These are phyloP conservation scores for Penicillium polonicum DNA, from an alignment of 2,329 filamentous ascomycete species.

Conservation along the genomic window DNA sequence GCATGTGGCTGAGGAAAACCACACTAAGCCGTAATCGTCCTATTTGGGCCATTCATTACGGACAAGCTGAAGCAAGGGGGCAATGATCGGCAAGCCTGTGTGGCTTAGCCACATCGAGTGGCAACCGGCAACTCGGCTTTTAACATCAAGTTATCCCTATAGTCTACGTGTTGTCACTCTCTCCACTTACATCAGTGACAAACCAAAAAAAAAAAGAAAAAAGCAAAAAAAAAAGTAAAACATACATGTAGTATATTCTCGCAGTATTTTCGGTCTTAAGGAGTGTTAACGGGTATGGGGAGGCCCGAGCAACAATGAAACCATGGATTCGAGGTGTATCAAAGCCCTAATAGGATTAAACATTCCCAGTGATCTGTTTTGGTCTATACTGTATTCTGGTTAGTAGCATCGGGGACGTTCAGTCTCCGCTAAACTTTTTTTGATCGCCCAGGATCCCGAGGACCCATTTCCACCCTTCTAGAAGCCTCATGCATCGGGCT, in stretches of 20 bases:
- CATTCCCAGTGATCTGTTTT: neutral
- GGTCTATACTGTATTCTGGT: neutral
- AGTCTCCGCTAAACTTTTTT: neutral
- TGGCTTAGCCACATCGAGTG: constrained; percentile 2
- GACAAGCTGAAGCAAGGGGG: constrained; percentile 3
- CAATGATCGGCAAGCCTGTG: neutral
- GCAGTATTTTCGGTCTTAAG: neutral
- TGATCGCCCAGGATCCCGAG: neutral
- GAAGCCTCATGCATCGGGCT: constrained; percentile 5
- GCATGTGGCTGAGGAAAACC: constrained; percentile 2
- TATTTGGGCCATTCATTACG: neutral
- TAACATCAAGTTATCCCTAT: neutral
- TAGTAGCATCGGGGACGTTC: neutral
- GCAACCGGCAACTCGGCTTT: constrained; percentile 1
- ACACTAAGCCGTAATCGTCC: neutral
- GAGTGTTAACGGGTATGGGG: neutral
- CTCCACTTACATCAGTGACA: neutral
- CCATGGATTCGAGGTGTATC: constrained; percentile 1
- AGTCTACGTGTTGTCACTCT: neutral
- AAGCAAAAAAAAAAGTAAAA: neutral
- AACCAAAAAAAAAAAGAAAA: neutral
- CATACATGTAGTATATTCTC: neutral
- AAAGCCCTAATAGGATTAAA: neutral
- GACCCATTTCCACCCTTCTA: neutral
- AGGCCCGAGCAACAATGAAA: neutral